phyloP scores from a whole-genome alignment of 1,284 basidiomycete genomes.

The Somion occarium region DNA sequence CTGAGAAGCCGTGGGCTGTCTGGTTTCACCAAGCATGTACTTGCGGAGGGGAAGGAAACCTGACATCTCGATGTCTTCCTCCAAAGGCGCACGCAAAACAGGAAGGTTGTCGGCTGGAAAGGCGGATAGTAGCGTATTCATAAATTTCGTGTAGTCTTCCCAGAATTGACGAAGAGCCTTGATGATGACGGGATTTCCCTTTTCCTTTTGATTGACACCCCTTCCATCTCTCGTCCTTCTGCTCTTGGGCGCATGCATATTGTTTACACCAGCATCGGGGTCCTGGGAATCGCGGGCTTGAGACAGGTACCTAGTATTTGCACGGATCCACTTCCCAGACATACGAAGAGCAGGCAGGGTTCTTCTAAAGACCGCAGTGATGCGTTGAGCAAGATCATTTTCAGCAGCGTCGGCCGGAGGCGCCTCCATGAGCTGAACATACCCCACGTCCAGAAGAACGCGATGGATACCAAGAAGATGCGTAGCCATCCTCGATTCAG shows the following conservation, averaged over 20 bases:
- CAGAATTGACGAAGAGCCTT: conserved; percentile 58
- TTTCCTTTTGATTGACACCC: conserved; percentile 12
- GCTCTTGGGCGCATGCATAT: conserved; percentile 18
- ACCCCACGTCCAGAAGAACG: conserved; percentile 65
- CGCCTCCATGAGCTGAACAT: conserved; percentile 45
- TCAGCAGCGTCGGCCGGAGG: conserved; percentile 49
- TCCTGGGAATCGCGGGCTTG: conserved; percentile 27
- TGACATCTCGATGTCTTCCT: conserved; percentile 88
- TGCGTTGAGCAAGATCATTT: conserved; percentile 70
- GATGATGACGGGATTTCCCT: conserved; percentile 15
- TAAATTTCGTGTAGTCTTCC: conserved; percentile 67
- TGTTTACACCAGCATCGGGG: neutral
- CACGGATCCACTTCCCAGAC: conserved; percentile 84
- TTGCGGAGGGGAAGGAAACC: conserved; percentile 84
- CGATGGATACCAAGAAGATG: conserved; percentile 75
- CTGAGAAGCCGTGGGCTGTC: conserved; percentile 9
- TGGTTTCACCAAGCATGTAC: conserved; percentile 32
- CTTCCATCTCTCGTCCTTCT: conserved; percentile 17
- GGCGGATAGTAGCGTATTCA: conserved; percentile 53
- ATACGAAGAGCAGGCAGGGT: conserved; percentile 86
- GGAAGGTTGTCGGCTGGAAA: conserved; percentile 76
- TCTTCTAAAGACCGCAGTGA: conserved; percentile 83
- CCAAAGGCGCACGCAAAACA: conserved; percentile 59
- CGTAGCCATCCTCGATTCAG: conserved; percentile 67
- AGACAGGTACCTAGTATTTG: conserved; percentile 71